A percentile compares a stretch with the other conserved stretches of the same genome.
These are phyloP conservation scores for Lentinus polychrous DNA, from an alignment of 1,284 basidiomycete genomes.

Conservation along the genomic window DNA sequence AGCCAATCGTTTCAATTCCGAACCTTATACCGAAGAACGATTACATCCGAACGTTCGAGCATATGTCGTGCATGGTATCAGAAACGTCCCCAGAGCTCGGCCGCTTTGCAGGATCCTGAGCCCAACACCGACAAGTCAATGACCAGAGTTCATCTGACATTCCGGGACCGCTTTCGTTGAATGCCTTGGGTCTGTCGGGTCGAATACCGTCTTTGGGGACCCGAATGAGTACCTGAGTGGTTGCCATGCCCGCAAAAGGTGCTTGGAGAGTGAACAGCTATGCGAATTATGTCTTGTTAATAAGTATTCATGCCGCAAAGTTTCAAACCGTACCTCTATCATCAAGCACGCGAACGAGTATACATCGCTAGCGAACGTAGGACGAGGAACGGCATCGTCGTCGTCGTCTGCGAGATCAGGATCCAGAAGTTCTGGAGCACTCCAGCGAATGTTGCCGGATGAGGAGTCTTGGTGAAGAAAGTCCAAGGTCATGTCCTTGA, in stretches of 20 bases:
- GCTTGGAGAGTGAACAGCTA: conserved; percentile 1
- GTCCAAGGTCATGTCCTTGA: not conserved
- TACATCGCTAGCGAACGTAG: conserved; percentile 3
- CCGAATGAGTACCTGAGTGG: not conserved
- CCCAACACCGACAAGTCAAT: not conserved
- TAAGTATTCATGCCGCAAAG: not conserved
- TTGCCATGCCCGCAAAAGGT: not conserved
- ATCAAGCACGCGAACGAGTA: conserved; percentile 5
- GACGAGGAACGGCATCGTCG: not conserved
- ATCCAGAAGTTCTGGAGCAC: conserved; percentile 4
- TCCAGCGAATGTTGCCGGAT: not conserved
- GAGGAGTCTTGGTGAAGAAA: not conserved
- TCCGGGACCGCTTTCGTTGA: not conserved
- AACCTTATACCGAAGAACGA: too few relatives aligned
- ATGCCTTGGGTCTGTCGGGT: not conserved
- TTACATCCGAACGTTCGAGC: not conserved
- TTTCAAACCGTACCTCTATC: conserved; percentile 1
- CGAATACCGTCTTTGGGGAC: not conserved
- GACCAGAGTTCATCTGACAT: conserved; percentile 1
- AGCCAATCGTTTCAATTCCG: too few relatives aligned
- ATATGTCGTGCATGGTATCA: not conserved
- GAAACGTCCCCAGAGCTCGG: not conserved
- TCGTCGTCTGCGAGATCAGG: not conserved
- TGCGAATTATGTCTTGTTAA: not conserved
- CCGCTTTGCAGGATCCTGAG: not conserved